Conservation (phyloP, 2,329 filamentous ascomycete species). For the Graphilbum sp. region DNA sequence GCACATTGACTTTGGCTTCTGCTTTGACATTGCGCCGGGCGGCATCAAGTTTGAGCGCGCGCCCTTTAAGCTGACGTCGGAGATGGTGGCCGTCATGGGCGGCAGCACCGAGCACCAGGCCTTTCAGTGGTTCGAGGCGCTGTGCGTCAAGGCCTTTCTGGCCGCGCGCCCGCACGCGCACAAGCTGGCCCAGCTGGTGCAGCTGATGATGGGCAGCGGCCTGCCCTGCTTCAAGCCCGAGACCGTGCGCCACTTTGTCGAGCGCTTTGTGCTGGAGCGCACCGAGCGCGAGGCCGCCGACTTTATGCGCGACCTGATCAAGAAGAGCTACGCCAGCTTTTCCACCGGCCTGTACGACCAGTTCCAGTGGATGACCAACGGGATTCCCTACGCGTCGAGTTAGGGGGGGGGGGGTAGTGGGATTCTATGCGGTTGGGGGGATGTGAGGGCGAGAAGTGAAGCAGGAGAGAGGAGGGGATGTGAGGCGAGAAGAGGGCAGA, state of each 20-base stretch:
- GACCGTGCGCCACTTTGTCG: conserved; percentile 80
- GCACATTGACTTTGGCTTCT: conserved; percentile 98
- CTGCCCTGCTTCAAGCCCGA: conserved; percentile 96
- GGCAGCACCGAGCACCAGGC: conserved; percentile 69
- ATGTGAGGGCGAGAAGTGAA: not conserved
- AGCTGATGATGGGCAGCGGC: conserved; percentile 90
- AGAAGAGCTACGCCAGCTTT: conserved; percentile 79
- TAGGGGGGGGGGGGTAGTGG: conserved; percentile 3
- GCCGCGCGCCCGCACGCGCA: conserved; percentile 73
- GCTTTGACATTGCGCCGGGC: conserved; percentile 94
- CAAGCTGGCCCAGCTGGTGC: conserved; percentile 77
- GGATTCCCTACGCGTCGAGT: conserved; percentile 10
- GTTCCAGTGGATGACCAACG: conserved; percentile 47
- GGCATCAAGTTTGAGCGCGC: conserved; percentile 96
- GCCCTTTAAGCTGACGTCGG: conserved; percentile 91
- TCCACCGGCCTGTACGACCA: conserved; percentile 94
- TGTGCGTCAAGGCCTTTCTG: conserved; percentile 90
- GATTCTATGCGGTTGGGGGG: too few relatives aligned
- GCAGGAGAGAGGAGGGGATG: not conserved
- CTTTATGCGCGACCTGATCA: conserved; percentile 78
- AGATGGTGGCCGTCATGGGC: conserved; percentile 99
- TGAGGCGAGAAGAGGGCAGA: too few relatives aligned
- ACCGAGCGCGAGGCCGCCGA: conserved; percentile 86
- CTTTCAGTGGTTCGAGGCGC: conserved; percentile 91
- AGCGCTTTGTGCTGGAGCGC: conserved; percentile 85